A percentile compares a stretch with the other conserved stretches of the same genome.
phyloP scores from a whole-genome alignment of 768 basidiomycete genomes.

The Xerocomellus dryophilus region DNA sequence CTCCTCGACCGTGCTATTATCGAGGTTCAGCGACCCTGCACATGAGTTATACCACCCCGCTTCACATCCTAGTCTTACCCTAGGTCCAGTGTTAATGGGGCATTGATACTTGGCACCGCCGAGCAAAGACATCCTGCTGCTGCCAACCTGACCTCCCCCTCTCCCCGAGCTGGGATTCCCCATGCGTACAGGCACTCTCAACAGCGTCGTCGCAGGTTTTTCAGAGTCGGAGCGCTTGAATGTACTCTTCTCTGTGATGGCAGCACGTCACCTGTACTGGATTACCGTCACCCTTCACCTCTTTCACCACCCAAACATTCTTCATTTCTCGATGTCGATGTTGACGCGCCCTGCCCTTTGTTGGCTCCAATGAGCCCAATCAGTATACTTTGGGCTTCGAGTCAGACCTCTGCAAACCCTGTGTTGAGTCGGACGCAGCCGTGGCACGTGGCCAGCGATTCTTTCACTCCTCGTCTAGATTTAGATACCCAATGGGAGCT shows the following conservation, averaged over 20 bases:
- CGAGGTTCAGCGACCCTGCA: too few relatives aligned
- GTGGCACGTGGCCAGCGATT: too few relatives aligned
- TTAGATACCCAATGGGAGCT: too few relatives aligned
- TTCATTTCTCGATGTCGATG: conserved; percentile 28
- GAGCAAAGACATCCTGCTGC: too few relatives aligned
- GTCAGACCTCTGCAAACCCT: conserved; percentile 2
- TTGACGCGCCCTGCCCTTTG: conserved; percentile 15
- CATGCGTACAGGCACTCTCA: conserved; percentile 9
- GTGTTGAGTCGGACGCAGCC: too few relatives aligned
- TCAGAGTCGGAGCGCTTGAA: conserved; percentile 15
- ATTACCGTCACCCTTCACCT: conserved; percentile 13
- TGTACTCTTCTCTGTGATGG: conserved; percentile 15
- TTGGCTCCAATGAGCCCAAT: conserved; percentile 26
- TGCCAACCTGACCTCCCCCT: conserved; percentile 21
- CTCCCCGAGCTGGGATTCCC: conserved; percentile 33
- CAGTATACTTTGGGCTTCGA: conserved; percentile 23
- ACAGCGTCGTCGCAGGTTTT: conserved; percentile 15
- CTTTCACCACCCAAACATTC: conserved; percentile 13
- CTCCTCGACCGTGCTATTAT: too few relatives aligned
- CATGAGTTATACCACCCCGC: too few relatives aligned
- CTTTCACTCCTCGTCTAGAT: too few relatives aligned
- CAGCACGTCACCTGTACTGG: conserved; percentile 11
- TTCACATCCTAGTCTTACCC: too few relatives aligned
- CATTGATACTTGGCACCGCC: too few relatives aligned
- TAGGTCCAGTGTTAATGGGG: too few relatives aligned